Evolutionary conservation across 176 grass and related monocot genomes (phyloP).

Genomic region (Hsuehochloa calcarea): DNA sequence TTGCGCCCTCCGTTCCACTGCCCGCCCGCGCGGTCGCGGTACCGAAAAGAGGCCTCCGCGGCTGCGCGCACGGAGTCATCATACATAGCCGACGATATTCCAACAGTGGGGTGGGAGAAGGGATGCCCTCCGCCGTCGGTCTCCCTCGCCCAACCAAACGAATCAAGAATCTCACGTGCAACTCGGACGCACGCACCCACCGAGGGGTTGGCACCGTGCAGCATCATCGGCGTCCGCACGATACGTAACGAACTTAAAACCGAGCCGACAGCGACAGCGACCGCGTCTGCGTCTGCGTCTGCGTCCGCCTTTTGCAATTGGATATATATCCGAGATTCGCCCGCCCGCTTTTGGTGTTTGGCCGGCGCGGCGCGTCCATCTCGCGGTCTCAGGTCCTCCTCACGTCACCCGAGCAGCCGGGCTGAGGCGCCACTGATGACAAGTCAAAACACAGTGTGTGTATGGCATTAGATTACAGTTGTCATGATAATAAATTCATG

Average conservation of each 20-base stretch:
- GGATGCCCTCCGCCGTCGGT: constrained; percentile 3
- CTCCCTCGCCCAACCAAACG: background rate
- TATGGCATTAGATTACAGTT: background rate
- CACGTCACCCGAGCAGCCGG: background rate
- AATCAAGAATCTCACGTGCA: background rate
- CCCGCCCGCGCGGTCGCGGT: background rate
- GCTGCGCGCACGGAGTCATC: background rate
- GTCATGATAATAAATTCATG: background rate
- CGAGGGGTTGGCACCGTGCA: background rate
- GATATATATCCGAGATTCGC: too few species aligned
- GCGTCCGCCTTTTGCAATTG: too few species aligned
- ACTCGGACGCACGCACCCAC: background rate
- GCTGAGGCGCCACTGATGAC: background rate
- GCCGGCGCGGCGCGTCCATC: constrained; percentile 25
- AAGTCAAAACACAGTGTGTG: background rate
- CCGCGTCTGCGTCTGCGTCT: too few species aligned
- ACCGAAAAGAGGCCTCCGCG: background rate
- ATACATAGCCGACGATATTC: background rate
- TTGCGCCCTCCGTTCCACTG: background rate
- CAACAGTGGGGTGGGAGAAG: constrained; percentile 5
- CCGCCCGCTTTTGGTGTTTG: background rate
- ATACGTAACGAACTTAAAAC: too few species aligned
- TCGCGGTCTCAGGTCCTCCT: background rate
- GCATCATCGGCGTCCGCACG: background rate
- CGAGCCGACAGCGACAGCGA: too few species aligned